Conservation (phyloP, 1,284 basidiomycete genomes). For the Heliocybe sulcata region DNA sequence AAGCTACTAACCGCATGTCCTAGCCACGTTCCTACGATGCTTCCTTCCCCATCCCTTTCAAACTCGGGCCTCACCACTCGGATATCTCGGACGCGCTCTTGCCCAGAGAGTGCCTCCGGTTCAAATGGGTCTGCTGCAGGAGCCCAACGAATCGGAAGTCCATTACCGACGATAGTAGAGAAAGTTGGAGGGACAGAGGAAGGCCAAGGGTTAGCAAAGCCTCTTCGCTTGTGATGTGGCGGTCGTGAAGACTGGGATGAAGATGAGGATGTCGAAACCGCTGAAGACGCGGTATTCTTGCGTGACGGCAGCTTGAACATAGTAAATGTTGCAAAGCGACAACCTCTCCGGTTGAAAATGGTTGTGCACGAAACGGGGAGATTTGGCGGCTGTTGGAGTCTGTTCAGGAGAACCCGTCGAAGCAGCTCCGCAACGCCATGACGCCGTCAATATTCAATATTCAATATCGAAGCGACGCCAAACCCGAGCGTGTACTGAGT, state of each 20-base stretch:
- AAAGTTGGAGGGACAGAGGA: not conserved
- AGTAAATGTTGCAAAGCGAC: not conserved
- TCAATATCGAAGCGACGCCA: too few relatives aligned
- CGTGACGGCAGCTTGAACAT: not conserved
- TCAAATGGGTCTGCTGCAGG: not conserved
- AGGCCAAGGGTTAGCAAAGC: constrained; percentile 1
- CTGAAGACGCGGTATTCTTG: not conserved
- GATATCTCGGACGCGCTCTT: not conserved
- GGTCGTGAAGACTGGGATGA: not conserved
- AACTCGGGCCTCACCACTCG: not conserved
- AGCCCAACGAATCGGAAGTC: not conserved
- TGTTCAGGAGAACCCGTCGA: too few relatives aligned
- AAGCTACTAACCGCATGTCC: not conserved
- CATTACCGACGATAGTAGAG: not conserved
- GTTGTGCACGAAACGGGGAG: not conserved
- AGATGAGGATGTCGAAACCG: not conserved
- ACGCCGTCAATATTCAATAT: too few relatives aligned
- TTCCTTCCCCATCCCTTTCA: not conserved
- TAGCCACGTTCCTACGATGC: not conserved
- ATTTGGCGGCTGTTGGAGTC: too few relatives aligned
- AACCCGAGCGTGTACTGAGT: too few relatives aligned
- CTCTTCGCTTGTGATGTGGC: not conserved
- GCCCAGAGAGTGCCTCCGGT: not conserved
- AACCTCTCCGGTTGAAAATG: not conserved
- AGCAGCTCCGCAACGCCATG: too few relatives aligned